Percentiles rank a stretch among this genome's conserved stretches.
These are phyloP conservation scores for Lasiodiplodia theobromae DNA, from an alignment of 2,329 filamentous ascomycete genomes.

Conservation along the genomic window DNA sequence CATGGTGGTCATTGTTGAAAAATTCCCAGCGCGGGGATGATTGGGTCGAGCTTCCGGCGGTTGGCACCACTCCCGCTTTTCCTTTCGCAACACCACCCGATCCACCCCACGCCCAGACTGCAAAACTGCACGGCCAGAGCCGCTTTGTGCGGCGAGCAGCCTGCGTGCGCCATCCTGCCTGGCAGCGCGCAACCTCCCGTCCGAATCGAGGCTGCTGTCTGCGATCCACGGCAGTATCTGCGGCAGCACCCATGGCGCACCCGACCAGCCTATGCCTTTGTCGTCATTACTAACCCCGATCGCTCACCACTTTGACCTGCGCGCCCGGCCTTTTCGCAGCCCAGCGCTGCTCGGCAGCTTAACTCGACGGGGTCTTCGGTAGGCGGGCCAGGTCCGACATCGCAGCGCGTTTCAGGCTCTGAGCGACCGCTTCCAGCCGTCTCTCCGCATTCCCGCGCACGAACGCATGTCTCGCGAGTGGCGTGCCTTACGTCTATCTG, in stretches of 20 bases:
- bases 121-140: conserved; percentile 3
- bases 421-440: neutral
- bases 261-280: conserved; percentile 9
- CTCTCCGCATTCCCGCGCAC: neutral
- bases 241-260: neutral
- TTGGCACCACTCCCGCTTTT: conserved; percentile 2
- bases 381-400: neutral
- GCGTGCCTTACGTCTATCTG: neutral
- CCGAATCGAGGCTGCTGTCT: neutral
- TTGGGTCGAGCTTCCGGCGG: conserved; percentile 20
- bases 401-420: conserved; percentile 1
- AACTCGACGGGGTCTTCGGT: neutral
- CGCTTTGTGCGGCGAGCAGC: conserved; percentile 8
- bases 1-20: conserved; percentile 21
- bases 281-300: conserved; percentile 18
- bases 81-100: conserved; percentile 18
- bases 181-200: neutral
- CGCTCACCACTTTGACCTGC: neutral
- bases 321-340: neutral
- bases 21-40: conserved; percentile 23
- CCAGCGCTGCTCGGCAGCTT: neutral
- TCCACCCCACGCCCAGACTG: neutral
- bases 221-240: neutral
- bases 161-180: neutral
- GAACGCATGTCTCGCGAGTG: neutral